These are phyloP conservation scores for Coleophoma eucalyptorum DNA, from an alignment of 2,329 filamentous ascomycete species.

Conservation along the genomic window DNA sequence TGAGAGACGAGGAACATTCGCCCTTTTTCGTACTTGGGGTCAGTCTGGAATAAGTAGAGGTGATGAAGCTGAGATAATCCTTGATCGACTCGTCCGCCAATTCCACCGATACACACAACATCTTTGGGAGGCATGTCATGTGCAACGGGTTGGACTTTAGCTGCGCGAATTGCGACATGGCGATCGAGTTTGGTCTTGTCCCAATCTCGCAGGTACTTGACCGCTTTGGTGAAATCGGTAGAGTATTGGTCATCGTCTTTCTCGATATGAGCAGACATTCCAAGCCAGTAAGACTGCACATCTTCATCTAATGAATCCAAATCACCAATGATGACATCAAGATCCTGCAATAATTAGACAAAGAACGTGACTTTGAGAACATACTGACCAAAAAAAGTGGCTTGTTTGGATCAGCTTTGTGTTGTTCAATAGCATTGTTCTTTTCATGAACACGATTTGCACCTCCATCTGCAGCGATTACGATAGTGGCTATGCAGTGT, in stretches of 20 bases:
- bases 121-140: conserved; percentile 33
- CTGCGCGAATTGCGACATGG: background rate
- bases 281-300: conserved; percentile 46
- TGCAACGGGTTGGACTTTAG: background rate
- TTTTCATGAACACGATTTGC: conserved; percentile 68
- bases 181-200: conserved; percentile 10
- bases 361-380: background rate
- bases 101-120: conserved; percentile 78
- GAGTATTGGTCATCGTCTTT: conserved; percentile 77
- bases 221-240: conserved; percentile 88
- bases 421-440: conserved; percentile 23
- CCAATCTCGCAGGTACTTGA: conserved; percentile 49
- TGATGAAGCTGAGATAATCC: conserved; percentile 87
- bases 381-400: background rate
- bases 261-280: conserved; percentile 54
- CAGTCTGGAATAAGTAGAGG: conserved; percentile 61
- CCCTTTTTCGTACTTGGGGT: conserved; percentile 44
- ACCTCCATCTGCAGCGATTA: conserved; percentile 86
- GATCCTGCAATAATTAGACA: conserved; percentile 35
- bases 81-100: conserved; percentile 90
- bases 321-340: conserved; percentile 80
- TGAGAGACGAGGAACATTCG: conserved; percentile 77
- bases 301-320: conserved; percentile 74
- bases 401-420: background rate
- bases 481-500: conserved; percentile 49